Evolutionary conservation across 2,329 filamentous ascomycete genomes (phyloP), one percentile per base, ranked within the genome.

Genomic region (Colletotrichum cuscutae): DNA sequence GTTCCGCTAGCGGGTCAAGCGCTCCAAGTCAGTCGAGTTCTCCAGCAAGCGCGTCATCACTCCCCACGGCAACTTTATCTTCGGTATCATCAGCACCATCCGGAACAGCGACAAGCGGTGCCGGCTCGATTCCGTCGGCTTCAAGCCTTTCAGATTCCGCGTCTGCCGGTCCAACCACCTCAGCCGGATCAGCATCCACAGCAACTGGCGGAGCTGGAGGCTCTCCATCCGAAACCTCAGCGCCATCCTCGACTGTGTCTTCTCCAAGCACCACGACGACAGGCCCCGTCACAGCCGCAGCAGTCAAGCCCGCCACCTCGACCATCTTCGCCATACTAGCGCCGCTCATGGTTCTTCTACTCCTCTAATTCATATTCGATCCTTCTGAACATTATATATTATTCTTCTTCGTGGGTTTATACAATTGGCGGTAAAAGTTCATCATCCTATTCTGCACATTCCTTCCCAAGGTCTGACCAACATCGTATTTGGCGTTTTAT

Each of bases 321-420:
- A 52, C 53, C 56, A 35, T 72, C 26, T 5, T 74, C 26, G 52
- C 64, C n/a, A 30, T 74, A 22, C 11, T 74, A 2, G 68, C 65
- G 5, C 63, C 73, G 8, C 26, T 75, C 42, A 26, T 72, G 59
- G 64, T 65, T 49, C 64, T 74, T 28, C 4, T 75, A 7, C 24
- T 75, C 5, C 49, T 74, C 15, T 75, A 65, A 72, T 65, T 54
- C 3, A 1, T 12, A 32, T 46, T 11, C 67, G 37, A 24, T 56
- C 37, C 35, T 67, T 74, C 15, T 61, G 22, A n/a, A 58, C 42
- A 62, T 53, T 22, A 28, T 12, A 30, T 42, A n/a, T 19, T 19
- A 11, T 8, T 4, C 0, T 52, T 65, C 32, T 54, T 52, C 8
- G 35, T 24, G 59, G 37, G 5, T 37, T 52, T 24, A 22, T 57